These are phyloP conservation scores for Taphrina populina DNA, from an alignment of 1,139 yeast genomes.

Conservation along the genomic window DNA sequence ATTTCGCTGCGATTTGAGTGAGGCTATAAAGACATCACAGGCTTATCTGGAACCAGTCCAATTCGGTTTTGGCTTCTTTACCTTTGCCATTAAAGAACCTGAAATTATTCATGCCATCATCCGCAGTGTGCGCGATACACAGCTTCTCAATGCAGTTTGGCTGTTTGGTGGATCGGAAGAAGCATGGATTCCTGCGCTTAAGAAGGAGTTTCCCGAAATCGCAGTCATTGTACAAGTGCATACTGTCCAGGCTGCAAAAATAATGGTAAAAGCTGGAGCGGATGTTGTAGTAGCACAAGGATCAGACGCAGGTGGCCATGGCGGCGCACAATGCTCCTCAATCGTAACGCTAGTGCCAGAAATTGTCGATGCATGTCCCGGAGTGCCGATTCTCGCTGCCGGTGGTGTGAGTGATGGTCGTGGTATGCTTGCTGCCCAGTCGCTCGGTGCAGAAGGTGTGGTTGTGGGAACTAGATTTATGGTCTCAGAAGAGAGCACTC, in stretches of 20 bases:
- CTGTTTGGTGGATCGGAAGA: slow-evolving; percentile 41
- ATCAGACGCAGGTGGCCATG: slow-evolving; percentile 57
- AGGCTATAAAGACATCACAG: slow-evolving; percentile 33
- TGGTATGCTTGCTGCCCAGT: slow-evolving; percentile 44
- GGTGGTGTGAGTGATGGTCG: slow-evolving; percentile 52
- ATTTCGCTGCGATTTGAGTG: slow-evolving; percentile 41
- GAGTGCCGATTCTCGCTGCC: slow-evolving; percentile 48
- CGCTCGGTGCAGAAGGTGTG: slow-evolving; percentile 47
- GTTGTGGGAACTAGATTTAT: slow-evolving; percentile 37
- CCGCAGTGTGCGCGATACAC: slow-evolving; percentile 37
- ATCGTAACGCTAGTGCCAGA: slow-evolving; percentile 44
- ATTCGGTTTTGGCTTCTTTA: slow-evolving; percentile 33
- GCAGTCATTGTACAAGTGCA: slow-evolving; percentile 51
- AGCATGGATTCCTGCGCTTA: slow-evolving; percentile 48
- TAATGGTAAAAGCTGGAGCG: slow-evolving; percentile 44
- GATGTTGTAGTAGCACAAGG: slow-evolving; percentile 54
- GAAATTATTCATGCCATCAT: slow-evolving; percentile 6
- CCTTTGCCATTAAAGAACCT: slow-evolving; percentile 23
- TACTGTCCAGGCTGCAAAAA: slow-evolving; percentile 48
- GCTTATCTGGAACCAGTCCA: slow-evolving; percentile 17
- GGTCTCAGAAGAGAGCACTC: slow-evolving; percentile 31
- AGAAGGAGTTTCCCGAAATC: slow-evolving; percentile 42
- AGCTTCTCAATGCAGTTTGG: slow-evolving; percentile 35
- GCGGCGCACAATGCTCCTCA: slow-evolving; percentile 47
- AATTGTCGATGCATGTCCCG: slow-evolving; percentile 43